Percentiles rank a stretch among this genome's conserved stretches.
phyloP scores from a whole-genome alignment of 306 rosid genomes.

The Herpetospermum pedunculosum region DNA sequence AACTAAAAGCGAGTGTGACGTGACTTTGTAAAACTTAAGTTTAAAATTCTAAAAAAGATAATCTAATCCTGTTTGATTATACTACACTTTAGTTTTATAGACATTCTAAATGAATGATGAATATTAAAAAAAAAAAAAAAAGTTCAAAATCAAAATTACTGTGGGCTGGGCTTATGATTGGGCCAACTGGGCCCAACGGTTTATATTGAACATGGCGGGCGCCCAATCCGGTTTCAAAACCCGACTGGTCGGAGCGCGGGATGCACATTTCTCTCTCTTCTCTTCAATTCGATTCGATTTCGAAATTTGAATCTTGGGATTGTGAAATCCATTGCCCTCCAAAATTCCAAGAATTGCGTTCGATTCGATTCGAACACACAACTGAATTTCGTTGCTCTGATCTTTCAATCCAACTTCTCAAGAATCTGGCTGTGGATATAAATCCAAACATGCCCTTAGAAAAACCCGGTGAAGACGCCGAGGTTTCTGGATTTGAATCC shows the following conservation, averaged over 20 bases:
- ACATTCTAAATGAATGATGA: neutral
- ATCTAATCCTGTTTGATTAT: too few relatives aligned
- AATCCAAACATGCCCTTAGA: conserved; percentile 20
- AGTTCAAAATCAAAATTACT: too few relatives aligned
- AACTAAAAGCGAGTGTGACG: too few relatives aligned
- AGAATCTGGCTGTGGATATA: conserved; percentile 1
- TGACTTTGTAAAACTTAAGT: too few relatives aligned
- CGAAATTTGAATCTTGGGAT: too few relatives aligned
- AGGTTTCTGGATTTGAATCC: conserved; percentile 17
- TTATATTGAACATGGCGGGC: neutral
- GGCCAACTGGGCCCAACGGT: neutral
- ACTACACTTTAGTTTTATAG: too few relatives aligned
- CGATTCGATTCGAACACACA: conserved; percentile 3
- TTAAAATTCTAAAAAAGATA: too few relatives aligned
- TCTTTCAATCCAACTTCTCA: conserved; percentile 4
- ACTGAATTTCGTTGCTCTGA: neutral
- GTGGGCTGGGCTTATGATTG: neutral
- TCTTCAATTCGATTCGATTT: too few relatives aligned
- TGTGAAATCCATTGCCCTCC: conserved; percentile 34
- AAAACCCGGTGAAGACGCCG: conserved; percentile 10
- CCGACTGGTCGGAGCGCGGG: neutral
- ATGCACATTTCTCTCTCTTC: neutral
- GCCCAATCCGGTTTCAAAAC: neutral
- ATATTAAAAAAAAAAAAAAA: too few relatives aligned
- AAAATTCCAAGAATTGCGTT: conserved; percentile 4